Evolutionary conservation across 2,329 filamentous ascomycete species (phyloP).

Genomic region (Calycina marina): DNA sequence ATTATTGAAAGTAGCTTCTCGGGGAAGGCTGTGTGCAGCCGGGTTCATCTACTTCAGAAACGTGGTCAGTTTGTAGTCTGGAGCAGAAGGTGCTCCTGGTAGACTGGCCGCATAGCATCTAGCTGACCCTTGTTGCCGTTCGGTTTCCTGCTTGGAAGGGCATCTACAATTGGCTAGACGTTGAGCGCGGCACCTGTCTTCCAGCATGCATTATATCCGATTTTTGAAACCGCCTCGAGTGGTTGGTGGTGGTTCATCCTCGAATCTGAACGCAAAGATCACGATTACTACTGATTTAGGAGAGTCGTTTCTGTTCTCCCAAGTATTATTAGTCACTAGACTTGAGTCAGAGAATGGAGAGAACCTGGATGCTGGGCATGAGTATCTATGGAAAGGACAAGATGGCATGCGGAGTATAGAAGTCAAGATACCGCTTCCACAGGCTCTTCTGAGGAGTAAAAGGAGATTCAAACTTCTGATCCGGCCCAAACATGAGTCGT

Average conservation of each 20-base stretch:
- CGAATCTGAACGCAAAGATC: conserved; percentile 31
- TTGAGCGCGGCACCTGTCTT: too few relatives aligned
- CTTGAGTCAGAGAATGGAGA: conserved; percentile 6
- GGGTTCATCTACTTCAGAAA: too few relatives aligned
- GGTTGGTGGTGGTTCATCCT: conserved; percentile 19
- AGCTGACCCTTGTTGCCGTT: too few relatives aligned
- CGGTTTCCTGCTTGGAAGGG: too few relatives aligned
- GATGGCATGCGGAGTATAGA: conserved; percentile 16
- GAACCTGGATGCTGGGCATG: conserved; percentile 3
- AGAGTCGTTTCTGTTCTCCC: conserved; percentile 20
- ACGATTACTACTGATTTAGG: conserved; percentile 58
- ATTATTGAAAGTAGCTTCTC: too few relatives aligned
- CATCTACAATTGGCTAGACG: too few relatives aligned
- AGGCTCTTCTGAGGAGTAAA: background rate
- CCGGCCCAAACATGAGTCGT: conserved; percentile 5
- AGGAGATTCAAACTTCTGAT: conserved; percentile 11
- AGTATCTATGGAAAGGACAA: conserved; percentile 15
- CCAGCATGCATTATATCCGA: conserved; percentile 51
- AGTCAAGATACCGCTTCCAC: conserved; percentile 11
- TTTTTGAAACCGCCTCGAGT: conserved; percentile 48
- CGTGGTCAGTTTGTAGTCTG: too few relatives aligned
- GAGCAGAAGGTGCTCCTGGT: too few relatives aligned
- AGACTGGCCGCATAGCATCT: too few relatives aligned
- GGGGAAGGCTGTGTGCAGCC: too few relatives aligned
- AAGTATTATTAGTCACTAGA: conserved; percentile 11